phyloP scores from a whole-genome alignment of 257 asterid species.

The Rauvolfia tetraphylla region DNA sequence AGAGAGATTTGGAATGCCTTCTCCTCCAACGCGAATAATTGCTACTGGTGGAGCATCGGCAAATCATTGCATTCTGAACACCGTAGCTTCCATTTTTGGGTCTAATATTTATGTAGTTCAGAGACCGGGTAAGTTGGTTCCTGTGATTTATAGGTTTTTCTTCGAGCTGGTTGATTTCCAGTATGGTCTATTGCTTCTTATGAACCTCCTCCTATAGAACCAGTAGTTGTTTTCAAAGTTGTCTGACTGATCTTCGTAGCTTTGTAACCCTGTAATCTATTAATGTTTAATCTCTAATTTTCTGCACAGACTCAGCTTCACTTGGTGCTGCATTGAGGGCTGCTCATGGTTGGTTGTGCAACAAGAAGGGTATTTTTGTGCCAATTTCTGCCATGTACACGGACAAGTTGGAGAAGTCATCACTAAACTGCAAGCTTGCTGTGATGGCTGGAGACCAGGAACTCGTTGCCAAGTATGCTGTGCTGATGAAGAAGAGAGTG shows the following conservation, averaged over 20 bases:
- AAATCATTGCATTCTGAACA: constrained; percentile 49
- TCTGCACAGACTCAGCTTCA: constrained; percentile 71
- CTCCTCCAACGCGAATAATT: constrained; percentile 84
- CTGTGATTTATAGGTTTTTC: not conserved
- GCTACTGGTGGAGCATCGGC: constrained; percentile 99
- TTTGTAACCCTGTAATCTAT: not conserved
- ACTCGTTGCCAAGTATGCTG: constrained; percentile 48
- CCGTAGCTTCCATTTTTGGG: constrained; percentile 73
- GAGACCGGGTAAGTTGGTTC: constrained; percentile 56
- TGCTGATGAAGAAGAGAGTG: constrained; percentile 66
- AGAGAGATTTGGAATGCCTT: constrained; percentile 90
- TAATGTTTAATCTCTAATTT: not conserved
- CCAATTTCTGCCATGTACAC: constrained; percentile 59
- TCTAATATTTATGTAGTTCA: constrained; percentile 68
- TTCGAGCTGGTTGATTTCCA: not conserved
- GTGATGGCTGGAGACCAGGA: constrained; percentile 48
- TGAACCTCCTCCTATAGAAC: not conserved
- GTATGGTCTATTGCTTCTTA: not conserved
- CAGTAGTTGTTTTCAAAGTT: not conserved
- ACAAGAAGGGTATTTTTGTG: constrained; percentile 51
- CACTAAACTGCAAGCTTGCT: constrained; percentile 62
- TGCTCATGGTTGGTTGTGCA: constrained; percentile 91
- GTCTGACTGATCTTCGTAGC: not conserved
- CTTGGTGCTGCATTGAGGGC: constrained; percentile 93
- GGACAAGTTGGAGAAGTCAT: constrained; percentile 60